These are phyloP conservation scores for Exophiala alcalophila DNA, from an alignment of 2,329 filamentous ascomycete genomes.

Conservation along the genomic window DNA sequence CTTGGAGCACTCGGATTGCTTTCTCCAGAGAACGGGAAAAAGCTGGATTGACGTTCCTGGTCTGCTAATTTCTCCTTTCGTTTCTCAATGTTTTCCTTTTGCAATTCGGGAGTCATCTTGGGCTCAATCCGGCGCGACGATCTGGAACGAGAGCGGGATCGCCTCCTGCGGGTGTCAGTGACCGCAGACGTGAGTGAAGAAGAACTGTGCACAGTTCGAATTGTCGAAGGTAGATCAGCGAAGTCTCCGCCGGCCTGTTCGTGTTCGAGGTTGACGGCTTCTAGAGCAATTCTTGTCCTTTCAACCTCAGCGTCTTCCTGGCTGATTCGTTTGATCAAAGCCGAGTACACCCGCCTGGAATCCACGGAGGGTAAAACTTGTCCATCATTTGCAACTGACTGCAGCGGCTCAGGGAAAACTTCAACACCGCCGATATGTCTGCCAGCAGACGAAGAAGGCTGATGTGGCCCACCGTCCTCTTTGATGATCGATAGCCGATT, in stretches of 20 bases:
- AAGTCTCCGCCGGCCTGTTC: conserved; percentile 1
- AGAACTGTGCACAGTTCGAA: conserved; percentile 21
- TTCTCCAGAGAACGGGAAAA: conserved; percentile 25
- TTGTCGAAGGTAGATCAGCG: conserved; percentile 9
- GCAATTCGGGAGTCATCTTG: conserved; percentile 1
- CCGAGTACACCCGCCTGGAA: conserved; percentile 43
- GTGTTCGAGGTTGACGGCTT: conserved; percentile 13
- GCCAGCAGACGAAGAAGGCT: conserved; percentile 32
- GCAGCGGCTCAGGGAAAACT: conserved; percentile 33
- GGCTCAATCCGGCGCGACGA: conserved; percentile 9
- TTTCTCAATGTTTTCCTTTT: conserved; percentile 11
- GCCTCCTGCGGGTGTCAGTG: conserved; percentile 3
- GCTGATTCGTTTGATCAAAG: conserved; percentile 43
- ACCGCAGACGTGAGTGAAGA: conserved; percentile 11
- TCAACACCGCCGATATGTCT: conserved; percentile 32
- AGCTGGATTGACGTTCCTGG: conserved; percentile 25
- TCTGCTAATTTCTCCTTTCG: conserved; percentile 12
- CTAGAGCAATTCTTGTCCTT: conserved; percentile 17
- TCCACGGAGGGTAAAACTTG: conserved; percentile 32
- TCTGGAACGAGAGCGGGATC: conserved; percentile 9
- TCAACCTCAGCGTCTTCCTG: conserved; percentile 32
- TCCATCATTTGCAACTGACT: conserved; percentile 26
- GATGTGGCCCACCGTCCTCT: conserved; percentile 38
- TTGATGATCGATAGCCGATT: conserved; percentile 45
- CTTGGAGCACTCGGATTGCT: conserved; percentile 17